Conservation (phyloP, 2,329 filamentous ascomycete genomes). For the Madurella mycetomatis region DNA sequence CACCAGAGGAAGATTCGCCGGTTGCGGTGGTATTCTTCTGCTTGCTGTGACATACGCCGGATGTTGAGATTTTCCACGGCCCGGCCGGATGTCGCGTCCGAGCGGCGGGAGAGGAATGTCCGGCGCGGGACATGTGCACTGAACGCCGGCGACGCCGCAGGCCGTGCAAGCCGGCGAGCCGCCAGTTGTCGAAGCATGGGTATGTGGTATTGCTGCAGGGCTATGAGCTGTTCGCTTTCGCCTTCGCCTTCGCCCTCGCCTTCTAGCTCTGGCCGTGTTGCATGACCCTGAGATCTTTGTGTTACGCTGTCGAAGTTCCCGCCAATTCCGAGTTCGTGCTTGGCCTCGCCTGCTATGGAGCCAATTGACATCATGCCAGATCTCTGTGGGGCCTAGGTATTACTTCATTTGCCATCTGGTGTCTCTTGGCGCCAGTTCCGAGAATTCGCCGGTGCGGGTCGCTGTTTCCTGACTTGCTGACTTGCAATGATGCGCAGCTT, state of each 20-base stretch:
- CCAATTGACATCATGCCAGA: neutral
- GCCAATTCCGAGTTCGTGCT: neutral
- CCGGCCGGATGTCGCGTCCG: conserved; percentile 19
- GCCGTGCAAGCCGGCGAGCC: conserved; percentile 25
- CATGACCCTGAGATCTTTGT: neutral
- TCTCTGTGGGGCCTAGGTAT: neutral
- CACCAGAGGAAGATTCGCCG: conserved; percentile 49
- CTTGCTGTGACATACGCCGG: conserved; percentile 42
- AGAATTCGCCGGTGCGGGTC: too few species aligned
- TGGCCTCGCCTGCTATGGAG: neutral
- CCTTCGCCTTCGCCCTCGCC: neutral
- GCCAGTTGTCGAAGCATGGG: conserved; percentile 31
- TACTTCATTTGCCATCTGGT: neutral
- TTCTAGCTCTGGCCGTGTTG: neutral
- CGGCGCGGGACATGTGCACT: conserved; percentile 27
- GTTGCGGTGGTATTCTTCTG: conserved; percentile 47
- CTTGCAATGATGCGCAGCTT: too few species aligned
- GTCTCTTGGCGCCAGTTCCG: too few species aligned
- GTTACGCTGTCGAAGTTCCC: neutral
- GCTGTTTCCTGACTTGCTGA: too few species aligned
- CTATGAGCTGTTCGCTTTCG: neutral
- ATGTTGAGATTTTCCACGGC: conserved; percentile 49
- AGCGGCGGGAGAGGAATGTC: conserved; percentile 32
- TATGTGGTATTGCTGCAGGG: neutral
- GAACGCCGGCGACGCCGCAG: conserved; percentile 8